Evolutionary conservation across 495 filamentous ascomycete genomes (phyloP).

Genomic region (Stereocaulon alpinum): DNA sequence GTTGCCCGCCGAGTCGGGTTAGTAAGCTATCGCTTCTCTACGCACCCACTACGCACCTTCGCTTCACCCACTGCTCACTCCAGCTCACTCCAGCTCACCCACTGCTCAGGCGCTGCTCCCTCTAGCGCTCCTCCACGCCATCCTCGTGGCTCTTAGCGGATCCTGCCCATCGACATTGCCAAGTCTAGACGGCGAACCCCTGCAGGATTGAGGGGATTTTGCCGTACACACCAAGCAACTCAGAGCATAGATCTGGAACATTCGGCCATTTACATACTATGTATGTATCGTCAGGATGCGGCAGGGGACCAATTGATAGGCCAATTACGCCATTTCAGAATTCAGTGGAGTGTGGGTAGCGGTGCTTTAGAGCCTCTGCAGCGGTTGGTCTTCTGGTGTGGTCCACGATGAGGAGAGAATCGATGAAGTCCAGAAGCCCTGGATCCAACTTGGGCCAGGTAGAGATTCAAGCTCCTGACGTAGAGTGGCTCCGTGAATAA

Average conservation of each 20-base stretch:
- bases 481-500: constrained; percentile 18
- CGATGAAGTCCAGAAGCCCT: constrained; percentile 18
- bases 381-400: constrained; percentile 23
- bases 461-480: constrained; percentile 22
- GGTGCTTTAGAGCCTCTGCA: constrained; percentile 22
- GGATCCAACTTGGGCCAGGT: constrained; percentile 13
- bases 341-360: constrained; percentile 13
- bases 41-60: not conserved
- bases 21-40: not conserved
- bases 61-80: not conserved
- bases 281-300: not conserved
- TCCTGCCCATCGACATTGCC: not conserved
- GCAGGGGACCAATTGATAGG: constrained; percentile 7
- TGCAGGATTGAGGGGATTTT: not conserved
- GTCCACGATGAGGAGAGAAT: constrained; percentile 21
- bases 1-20: not conserved
- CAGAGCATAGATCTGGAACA: not conserved
- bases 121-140: not conserved
- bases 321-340: not conserved
- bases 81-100: not conserved
- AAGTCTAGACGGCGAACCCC: not conserved
- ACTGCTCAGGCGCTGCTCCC: not conserved
- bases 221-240: not conserved
- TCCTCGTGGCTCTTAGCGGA: not conserved
- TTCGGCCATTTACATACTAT: not conserved